These are phyloP conservation scores for Ceratobasidium sp. DNA, from an alignment of 1,284 basidiomycete genomes.

Conservation along the genomic window DNA sequence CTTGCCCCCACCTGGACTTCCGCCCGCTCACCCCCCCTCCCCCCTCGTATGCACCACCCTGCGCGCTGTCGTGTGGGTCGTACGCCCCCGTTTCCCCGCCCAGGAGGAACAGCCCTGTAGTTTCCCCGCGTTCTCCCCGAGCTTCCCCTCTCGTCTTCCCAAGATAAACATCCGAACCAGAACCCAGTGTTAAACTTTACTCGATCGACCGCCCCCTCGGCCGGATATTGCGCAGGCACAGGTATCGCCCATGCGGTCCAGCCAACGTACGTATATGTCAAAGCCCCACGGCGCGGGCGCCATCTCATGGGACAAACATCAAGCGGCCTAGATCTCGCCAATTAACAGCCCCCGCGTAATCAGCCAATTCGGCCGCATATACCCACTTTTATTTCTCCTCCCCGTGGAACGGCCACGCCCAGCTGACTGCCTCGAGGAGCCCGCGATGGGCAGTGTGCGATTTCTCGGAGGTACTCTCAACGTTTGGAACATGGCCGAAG, in stretches of 20 bases:
- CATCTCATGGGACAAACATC: constrained; percentile 1
- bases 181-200: constrained; percentile 29
- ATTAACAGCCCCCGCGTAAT: neutral
- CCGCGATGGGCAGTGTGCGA: neutral
- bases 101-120: constrained; percentile 25
- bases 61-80: neutral
- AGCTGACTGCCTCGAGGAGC: constrained; percentile 25
- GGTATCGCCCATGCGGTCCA: constrained; percentile 6
- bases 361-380: neutral
- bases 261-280: constrained; percentile 14
- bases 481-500: neutral
- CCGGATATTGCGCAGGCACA: constrained; percentile 20
- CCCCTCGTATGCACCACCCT: neutral
- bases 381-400: constrained; percentile 5
- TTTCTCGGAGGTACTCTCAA: constrained; percentile 17
- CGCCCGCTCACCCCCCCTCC: neutral
- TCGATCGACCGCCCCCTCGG: constrained; percentile 11
- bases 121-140: constrained; percentile 42
- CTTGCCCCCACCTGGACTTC: neutral
- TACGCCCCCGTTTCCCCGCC: constrained; percentile 9
- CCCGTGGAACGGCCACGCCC: constrained; percentile 10
- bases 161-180: neutral
- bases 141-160: constrained; percentile 19
- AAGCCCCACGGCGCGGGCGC: neutral
- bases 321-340: neutral